Base-by-base conservation (phyloP, 495 filamentous ascomycete genomes). In the Neurospora pannonica region DNA sequence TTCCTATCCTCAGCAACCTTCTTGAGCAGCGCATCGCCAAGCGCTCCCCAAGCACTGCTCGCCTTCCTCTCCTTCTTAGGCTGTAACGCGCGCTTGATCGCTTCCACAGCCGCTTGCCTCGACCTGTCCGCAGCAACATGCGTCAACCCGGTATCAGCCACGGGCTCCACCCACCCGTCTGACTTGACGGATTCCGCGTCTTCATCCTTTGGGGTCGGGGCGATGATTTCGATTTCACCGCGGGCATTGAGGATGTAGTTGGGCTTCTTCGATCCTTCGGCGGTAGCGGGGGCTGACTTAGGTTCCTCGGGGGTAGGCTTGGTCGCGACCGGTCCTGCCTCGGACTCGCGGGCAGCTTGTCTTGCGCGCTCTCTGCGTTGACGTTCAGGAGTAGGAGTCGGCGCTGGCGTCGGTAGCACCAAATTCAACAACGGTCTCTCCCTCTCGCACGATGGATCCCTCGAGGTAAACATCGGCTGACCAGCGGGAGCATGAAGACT, bases 341-440 rank as follows among this genome's bases (percentile, higher is more conserved):
- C 38, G 21, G 46, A 24, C 46, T 54, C 21, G 21, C 46, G 46
- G 10, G 46, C 46, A 19, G 19, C 67, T 62, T 11, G 73, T 48
- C 46, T 78, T 75, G 38, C 71, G 72, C 71, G 75, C 71, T 54
- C 77, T 40, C 71, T 69, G 42, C 38, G 77, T 75, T 80, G 80
- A 48, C 81, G 81, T 76, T 85, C 85, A 1, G 79, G 81, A 21
- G 77, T 79, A 0, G 86, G 87, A 2, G 86, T 84, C 2, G 84
- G 81, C 7, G 75, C 73, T 38, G 87, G 87, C 4, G 87, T 88
- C 13, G 87, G 86, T 34, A 83, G 79, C 42, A 89, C 86, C 31
- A 89, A 75, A 73, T 86, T 88, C 21, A 89, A 77, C 74, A 87
- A 72, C 17, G 87, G 87, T 31, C 87, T 80, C 75, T 85, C 84